Conservation (phyloP, 2,329 filamentous ascomycete species). For the Dothideomycetidae sp. region DNA sequence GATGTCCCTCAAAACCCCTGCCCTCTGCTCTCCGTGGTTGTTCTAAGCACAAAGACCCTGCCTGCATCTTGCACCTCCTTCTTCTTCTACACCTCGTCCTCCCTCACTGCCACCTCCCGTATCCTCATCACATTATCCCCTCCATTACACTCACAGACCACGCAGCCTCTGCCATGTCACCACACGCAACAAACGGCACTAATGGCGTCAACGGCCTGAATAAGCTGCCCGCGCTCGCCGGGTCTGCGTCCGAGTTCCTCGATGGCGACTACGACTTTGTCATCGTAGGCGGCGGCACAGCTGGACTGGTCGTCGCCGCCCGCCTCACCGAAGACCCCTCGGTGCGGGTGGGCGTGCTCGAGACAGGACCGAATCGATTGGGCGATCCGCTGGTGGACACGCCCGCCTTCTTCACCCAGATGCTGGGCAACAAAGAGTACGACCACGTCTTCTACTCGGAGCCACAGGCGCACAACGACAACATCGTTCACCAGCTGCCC, state of each 20-base stretch:
- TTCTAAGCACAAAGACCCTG: too few species aligned
- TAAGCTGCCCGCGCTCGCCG: conserved; percentile 4
- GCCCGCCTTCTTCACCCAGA: conserved; percentile 13
- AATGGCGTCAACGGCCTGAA: conserved; percentile 2
- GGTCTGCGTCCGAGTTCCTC: conserved; percentile 4
- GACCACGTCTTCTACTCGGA: conserved; percentile 15
- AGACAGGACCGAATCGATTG: conserved; percentile 12
- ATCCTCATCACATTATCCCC: too few species aligned
- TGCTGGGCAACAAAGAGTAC: conserved; percentile 13
- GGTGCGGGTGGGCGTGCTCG: conserved; percentile 12
- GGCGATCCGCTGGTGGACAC: conserved; percentile 14
- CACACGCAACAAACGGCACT: conserved; percentile 1
- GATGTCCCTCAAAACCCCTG: too few species aligned
- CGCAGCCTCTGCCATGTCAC: too few species aligned
- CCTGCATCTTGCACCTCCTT: too few species aligned
- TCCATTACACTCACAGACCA: too few species aligned
- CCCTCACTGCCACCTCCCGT: too few species aligned
- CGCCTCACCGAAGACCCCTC: conserved; percentile 13
- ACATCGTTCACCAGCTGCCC: conserved; percentile 13
- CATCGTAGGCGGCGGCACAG: conserved; percentile 14
- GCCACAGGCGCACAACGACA: conserved; percentile 10
- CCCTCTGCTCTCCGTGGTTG: too few species aligned
- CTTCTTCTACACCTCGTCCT: too few species aligned
- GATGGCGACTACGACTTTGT: conserved; percentile 11
- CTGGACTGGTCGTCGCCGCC: conserved; percentile 13